Evolutionary conservation across 2,329 filamentous ascomycete genomes (phyloP).

Genomic region (Claviceps africana): DNA sequence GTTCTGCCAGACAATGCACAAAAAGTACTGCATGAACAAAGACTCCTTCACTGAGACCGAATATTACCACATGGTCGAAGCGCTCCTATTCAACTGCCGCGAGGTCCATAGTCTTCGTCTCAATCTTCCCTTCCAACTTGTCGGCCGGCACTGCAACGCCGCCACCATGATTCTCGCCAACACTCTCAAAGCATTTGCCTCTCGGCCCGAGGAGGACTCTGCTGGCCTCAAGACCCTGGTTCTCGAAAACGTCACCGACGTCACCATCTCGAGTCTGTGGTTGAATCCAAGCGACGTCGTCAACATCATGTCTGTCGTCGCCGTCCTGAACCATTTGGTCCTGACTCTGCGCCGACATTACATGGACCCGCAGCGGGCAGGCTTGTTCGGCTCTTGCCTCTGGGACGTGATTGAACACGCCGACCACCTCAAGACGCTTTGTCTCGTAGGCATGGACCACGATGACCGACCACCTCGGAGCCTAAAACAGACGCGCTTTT

Average conservation of each 20-base stretch:
- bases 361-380: constrained; percentile 18
- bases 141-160: constrained; percentile 29
- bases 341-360: constrained; percentile 33
- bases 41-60: constrained; percentile 35
- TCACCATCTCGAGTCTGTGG: constrained; percentile 33
- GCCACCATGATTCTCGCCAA: constrained; percentile 39
- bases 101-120: constrained; percentile 32
- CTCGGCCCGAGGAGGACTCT: constrained; percentile 30
- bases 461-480: constrained; percentile 23
- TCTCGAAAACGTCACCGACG: constrained; percentile 35
- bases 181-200: constrained; percentile 33
- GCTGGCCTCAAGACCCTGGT: constrained; percentile 30
- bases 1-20: constrained; percentile 29
- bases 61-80: constrained; percentile 26
- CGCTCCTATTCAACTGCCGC: constrained; percentile 30
- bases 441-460: constrained; percentile 31
- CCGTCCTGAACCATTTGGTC: constrained; percentile 29
- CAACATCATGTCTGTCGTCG: constrained; percentile 31
- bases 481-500: constrained; percentile 24
- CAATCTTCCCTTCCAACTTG: constrained; percentile 37
- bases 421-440: constrained; percentile 29
- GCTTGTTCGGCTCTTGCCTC: constrained; percentile 29
- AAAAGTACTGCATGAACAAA: constrained; percentile 34
- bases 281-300: constrained; percentile 35
- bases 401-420: constrained; percentile 37